Base-by-base conservation (phyloP, 2,329 filamentous ascomycete species). In the Penicillium crustosum region DNA sequence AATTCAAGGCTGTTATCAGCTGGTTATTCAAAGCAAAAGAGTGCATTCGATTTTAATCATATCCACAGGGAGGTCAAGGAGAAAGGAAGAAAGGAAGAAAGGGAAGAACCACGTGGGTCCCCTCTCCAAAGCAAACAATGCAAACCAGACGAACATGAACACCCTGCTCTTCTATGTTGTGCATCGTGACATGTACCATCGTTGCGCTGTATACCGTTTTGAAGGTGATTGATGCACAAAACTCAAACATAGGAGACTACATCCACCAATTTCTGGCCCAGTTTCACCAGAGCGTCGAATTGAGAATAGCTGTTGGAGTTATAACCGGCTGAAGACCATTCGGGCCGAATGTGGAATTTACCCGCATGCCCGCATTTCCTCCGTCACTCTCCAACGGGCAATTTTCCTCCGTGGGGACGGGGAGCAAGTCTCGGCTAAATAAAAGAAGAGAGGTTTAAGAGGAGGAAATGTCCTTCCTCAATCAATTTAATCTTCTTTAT, bases 331-430 rank as follows among this genome's bases (percentile, higher is more conserved):
- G 45, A 35, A n/a, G n/a, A 29, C 45, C 4, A 35, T 17, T 55
- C 47, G 43, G 57, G 33, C 53, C 55, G 47, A 57, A 45, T 2
- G 12, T 19, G 25, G 27, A 55, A 55, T 42, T 55, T 55, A 55
- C 15, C 53, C 53, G 53, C 13, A 15, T 43, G 57, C 27, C 53
- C 53, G 29, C 4, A 25, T 42, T 59, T 60, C 58, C 64, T 47
- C 33, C 36, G 49, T 47, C 45, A 41, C 23, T n/a, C 61, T 59
- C 49, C 53, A 67, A 63, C 44, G 54, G 70, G 70, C 52, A 72
- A 68, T 66, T 70, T 65, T 43, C 53, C 63, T 63, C 59, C 63
- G 63, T 36, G 59, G 60, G 55, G 57, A 43, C 51, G 59, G 57
- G 54, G 38, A 8, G 17, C 57, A 44, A 45, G 57, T 49, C 25